Base-by-base conservation (phyloP, 768 basidiomycete genomes). In the Tulasnella sp. region DNA sequence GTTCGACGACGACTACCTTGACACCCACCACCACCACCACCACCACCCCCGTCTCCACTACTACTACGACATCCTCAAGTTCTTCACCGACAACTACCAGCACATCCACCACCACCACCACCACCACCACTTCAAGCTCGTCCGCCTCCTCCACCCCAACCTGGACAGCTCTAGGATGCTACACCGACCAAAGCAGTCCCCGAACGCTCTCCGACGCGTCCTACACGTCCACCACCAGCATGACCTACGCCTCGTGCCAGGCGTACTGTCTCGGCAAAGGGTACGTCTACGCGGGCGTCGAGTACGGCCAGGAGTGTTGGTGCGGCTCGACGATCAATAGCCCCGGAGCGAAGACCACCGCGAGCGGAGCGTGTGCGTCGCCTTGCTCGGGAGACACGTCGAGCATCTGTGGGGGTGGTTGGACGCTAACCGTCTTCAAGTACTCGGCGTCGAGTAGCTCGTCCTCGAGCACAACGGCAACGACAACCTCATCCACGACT, bases 221-320 rank as follows among this genome's bases (percentile, higher is more conserved):
- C 32, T 29, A 32, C 69, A 69, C 41, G 16, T 8, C 7, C 2
- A 29, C 44, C 29, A 67, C 37, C 19, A 36, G 7, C 16, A 73
- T 74, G 39, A 73, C 71, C n/a, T 40, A 74, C 14, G 62, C 16
- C 14, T 52, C n/a, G 16, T 73, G 72, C 40, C 73, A 16, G n/a
- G n/a, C 37, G 11, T 26, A 19, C 59, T 73, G 72, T 34, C 14
- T 34, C 16, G 11, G 12, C 14, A 16, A 32, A 32, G 52, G 72
- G 14, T 72, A 47, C 36, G 26, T 17, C 70, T 72, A n/a, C 34
- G 72, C 72, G 14, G 72, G 72, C 8, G 72, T 72, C 8, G 72
- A 74, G 52, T 73, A 73, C 39, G 70, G 71, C 14, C 8, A 35
- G 16, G 17, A 72, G 41, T 72, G 71, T 62, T 73, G 47, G 44